Percentiles rank a stretch among this genome's conserved stretches.
phyloP scores from a whole-genome alignment of 2,329 filamentous ascomycete species.

The Colletotrichum theobromicola region DNA sequence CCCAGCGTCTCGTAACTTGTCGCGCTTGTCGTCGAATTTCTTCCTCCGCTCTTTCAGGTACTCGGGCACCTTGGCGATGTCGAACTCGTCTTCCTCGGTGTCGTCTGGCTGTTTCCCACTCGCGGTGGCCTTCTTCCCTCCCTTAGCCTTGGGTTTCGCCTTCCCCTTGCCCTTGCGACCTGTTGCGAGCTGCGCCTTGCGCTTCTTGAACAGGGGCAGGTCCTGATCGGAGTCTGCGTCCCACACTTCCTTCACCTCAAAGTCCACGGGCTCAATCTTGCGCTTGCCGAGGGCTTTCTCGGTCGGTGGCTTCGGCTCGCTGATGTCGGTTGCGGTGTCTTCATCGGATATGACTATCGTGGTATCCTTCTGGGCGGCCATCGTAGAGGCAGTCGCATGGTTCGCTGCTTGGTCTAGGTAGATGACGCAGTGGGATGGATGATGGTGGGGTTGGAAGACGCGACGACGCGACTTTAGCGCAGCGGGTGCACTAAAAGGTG shows the following conservation, averaged over 20 bases:
- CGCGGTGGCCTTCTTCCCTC: slow-evolving; percentile 29
- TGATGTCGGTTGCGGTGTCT: background rate
- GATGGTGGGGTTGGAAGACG: background rate
- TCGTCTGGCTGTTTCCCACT: slow-evolving; percentile 30
- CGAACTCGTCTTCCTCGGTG: slow-evolving; percentile 44
- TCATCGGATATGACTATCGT: slow-evolving; percentile 11
- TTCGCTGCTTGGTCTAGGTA: background rate
- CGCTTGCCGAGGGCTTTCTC: slow-evolving; percentile 35
- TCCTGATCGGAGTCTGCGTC: slow-evolving; percentile 65
- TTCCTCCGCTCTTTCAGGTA: slow-evolving; percentile 73
- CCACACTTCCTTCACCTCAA: slow-evolving; percentile 54
- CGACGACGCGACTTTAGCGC: slow-evolving; percentile 5
- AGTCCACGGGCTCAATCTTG: slow-evolving; percentile 37
- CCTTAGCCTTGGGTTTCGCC: slow-evolving; percentile 45
- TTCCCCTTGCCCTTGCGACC: slow-evolving; percentile 40
- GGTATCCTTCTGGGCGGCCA: background rate
- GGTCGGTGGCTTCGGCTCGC: background rate
- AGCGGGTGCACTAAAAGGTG: background rate
- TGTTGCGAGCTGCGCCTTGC: slow-evolving; percentile 48
- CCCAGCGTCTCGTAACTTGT: slow-evolving; percentile 68
- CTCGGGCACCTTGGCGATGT: slow-evolving; percentile 69
- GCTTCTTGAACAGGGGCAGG: slow-evolving; percentile 69
- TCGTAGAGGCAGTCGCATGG: background rate
- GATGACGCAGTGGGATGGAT: background rate
- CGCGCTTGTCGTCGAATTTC: slow-evolving; percentile 69